Evolutionary conservation across 2,329 filamentous ascomycete species (phyloP), one percentile per base, ranked within the genome.

Genomic region (Colletotrichum sp.): DNA sequence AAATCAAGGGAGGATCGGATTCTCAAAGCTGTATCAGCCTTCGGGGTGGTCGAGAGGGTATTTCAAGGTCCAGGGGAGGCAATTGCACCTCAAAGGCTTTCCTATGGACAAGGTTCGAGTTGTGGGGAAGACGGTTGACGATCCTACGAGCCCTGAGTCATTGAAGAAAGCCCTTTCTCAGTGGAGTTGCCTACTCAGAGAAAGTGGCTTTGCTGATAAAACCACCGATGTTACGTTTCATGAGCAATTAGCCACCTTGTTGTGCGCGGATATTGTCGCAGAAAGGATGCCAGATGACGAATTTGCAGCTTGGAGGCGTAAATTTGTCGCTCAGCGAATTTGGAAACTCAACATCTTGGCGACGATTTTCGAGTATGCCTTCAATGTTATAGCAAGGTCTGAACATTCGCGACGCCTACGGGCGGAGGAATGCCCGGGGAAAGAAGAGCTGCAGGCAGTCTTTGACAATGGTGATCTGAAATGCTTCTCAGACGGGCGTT

Each of bases 391-490:
- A 52, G 48, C 48, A 52, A 52, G 48, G 48, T n/a, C 18, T 52
- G 48, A 52, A 52, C 21, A 24, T n/a, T 52, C 0, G 48, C 48
- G 48, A 24, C 48, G 48, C 15, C 48, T 52, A 24, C 21, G 48
- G n/a, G 8, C 21, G 16, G 48, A 52, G 0, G 48, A 52, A 1
- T 6, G 18, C 18, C 48, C 48, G 21, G 21, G 0, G 8, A 52
- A 0, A n/a, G 8, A 24, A 6, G 9, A 52, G n/a, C 18, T 52
- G 2, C 1, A 52, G 1, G 48, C 18, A 0, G 1, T 52, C 0
- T 6, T 52, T 52, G 4, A 52, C 16, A 52, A 9, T 0, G 48
- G 48, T 13, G 48, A 6, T 52, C n/a, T 52, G 48, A 52, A 24
- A 0, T 52, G 48, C 21, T 52, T 52, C 21, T n/a, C 18, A 52